A percentile compares a stretch with the other conserved stretches of the same genome.
Evolutionary conservation across 805 yeast genomes (phyloP).

Genomic region (Hanseniaspora pseudoguilliermondii): DNA sequence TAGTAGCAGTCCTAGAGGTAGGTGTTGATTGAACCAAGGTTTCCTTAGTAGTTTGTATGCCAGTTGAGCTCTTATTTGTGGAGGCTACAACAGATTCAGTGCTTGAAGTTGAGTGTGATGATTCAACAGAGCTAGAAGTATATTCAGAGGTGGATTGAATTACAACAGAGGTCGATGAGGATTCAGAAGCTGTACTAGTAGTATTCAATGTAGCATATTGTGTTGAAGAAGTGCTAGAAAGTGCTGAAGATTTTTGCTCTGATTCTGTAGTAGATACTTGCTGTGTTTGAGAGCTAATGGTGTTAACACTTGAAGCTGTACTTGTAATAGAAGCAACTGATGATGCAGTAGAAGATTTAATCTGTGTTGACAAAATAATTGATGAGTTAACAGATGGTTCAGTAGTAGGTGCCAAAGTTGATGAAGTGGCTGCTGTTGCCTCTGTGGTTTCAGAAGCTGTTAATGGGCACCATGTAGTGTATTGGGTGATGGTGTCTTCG

Average conservation of each 20-base stretch:
- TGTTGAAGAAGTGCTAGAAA: not conserved
- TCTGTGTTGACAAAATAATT: not conserved
- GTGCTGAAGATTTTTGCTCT: not conserved
- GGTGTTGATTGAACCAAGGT: not conserved
- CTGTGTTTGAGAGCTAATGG: not conserved
- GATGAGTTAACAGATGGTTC: not conserved
- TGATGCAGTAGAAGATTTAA: conserved; percentile 1
- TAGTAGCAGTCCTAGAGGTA: not conserved
- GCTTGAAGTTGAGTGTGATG: conserved; percentile 17
- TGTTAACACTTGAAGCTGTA: conserved; percentile 4
- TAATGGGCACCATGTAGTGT: conserved; percentile 33
- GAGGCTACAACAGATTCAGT: conserved; percentile 18
- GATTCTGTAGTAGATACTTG: not conserved
- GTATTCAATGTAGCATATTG: conserved; percentile 13
- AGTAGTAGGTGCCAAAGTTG: not conserved
- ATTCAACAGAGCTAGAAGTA: not conserved
- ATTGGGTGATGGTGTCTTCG: conserved; percentile 27
- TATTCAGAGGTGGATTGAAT: not conserved
- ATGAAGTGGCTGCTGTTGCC: not conserved
- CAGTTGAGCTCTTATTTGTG: conserved; percentile 6
- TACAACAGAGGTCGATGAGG: not conserved
- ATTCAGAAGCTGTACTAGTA: not conserved
- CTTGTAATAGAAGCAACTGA: conserved; percentile 6
- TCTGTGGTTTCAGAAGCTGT: conserved; percentile 13
- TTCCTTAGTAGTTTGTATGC: not conserved